These are phyloP conservation scores for Pichia ethanolica DNA, from an alignment of 805 yeast genomes.

Conservation along the genomic window DNA sequence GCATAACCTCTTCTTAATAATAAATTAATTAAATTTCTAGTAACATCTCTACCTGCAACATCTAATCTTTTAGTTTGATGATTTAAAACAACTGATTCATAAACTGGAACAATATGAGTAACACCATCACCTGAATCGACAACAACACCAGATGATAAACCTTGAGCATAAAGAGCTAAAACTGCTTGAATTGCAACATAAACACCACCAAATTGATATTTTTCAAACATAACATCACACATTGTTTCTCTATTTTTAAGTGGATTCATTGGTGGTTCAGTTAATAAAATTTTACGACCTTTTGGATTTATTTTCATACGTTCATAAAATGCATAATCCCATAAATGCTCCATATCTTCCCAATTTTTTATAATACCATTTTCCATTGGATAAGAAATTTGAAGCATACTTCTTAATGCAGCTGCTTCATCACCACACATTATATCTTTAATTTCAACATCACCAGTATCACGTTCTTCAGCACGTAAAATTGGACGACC, in stretches of 20 bases:
- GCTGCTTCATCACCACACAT: conserved; percentile 98
- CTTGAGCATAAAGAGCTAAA: conserved; percentile 95
- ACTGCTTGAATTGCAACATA: conserved; percentile 97
- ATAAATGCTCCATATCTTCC: conserved; percentile 97
- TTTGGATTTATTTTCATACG: conserved; percentile 69
- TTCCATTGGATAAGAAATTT: conserved; percentile 97
- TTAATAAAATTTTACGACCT: conserved; percentile 76
- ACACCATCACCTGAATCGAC: conserved; percentile 99
- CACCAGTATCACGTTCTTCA: conserved; percentile 70
- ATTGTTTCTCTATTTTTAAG: conserved; percentile 79
- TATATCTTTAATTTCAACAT: conserved; percentile 80
- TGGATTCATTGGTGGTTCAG: conserved; percentile 99
- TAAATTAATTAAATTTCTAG: conserved; percentile 88
- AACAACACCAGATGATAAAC: conserved; percentile 92
- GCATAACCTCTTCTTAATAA: conserved; percentile 95
- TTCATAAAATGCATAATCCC: conserved; percentile 97
- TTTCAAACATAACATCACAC: conserved; percentile 91
- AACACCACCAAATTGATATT: conserved; percentile 84
- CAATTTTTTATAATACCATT: conserved; percentile 95
- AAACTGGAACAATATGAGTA: conserved; percentile 96
- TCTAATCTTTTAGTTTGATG: conserved; percentile 89
- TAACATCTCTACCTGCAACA: conserved; percentile 97
- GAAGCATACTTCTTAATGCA: conserved; percentile 80
- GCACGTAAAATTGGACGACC: conserved; percentile 97
- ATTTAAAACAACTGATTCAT: conserved; percentile 92